Evolutionary conservation across 495 filamentous ascomycete genomes (phyloP).

Genomic region (Corynascus novoguineensis): DNA sequence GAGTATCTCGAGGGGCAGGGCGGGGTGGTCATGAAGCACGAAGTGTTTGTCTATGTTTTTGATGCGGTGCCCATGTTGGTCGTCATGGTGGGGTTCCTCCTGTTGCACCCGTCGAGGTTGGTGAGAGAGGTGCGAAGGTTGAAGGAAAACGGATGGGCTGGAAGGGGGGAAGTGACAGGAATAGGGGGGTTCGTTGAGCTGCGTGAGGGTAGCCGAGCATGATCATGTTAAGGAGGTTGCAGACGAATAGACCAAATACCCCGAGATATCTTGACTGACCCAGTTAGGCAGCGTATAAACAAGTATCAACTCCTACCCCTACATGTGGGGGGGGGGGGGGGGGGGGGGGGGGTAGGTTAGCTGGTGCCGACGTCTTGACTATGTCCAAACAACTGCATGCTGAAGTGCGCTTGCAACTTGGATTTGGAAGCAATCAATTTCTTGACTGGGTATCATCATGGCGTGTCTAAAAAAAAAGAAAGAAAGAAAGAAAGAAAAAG

Average conservation of each 20-base stretch:
- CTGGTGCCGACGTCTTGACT: too few relatives aligned
- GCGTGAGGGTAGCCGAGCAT: background rate
- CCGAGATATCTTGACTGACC: too few relatives aligned
- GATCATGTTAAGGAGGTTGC: too few relatives aligned
- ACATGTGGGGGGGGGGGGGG: too few relatives aligned
- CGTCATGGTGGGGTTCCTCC: conserved; percentile 1
- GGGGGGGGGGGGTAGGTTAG: too few relatives aligned
- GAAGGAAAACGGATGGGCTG: background rate
- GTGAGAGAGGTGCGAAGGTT: conserved; percentile 2
- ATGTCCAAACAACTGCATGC: background rate
- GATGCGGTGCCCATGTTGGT: conserved; percentile 7
- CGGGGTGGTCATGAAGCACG: background rate
- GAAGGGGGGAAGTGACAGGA: background rate
- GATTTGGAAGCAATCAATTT: too few relatives aligned
- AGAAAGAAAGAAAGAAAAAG: too few relatives aligned
- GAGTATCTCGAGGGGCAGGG: background rate
- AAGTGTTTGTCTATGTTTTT: conserved; percentile 6
- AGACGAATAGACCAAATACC: too few relatives aligned
- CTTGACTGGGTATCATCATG: conserved; percentile 4
- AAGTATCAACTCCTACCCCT: too few relatives aligned
- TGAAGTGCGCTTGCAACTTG: background rate
- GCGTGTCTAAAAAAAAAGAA: background rate
- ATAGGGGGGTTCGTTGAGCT: background rate
- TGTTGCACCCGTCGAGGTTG: conserved; percentile 1
- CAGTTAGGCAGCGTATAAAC: too few relatives aligned